A percentile compares a stretch with the other conserved stretches of the same genome.
These are phyloP conservation scores for Nemania sp. DNA, from an alignment of 2,329 filamentous ascomycete genomes.

Conservation along the genomic window DNA sequence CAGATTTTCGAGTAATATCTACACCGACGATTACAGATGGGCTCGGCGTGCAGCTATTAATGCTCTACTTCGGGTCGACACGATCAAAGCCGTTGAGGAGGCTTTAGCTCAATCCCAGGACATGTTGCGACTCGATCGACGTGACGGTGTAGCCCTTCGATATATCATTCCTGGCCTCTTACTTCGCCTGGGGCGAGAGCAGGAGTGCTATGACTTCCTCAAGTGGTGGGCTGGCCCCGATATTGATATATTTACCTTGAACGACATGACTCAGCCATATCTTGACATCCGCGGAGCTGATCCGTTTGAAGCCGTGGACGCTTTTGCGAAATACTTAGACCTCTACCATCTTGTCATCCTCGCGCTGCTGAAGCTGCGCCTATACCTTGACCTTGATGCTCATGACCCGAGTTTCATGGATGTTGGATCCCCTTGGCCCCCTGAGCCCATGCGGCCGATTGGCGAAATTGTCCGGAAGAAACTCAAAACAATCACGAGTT, in stretches of 20 bases:
- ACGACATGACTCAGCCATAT: conserved; percentile 24
- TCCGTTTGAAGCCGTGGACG: conserved; percentile 23
- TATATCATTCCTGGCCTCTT: conserved; percentile 32
- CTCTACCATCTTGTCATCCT: conserved; percentile 24
- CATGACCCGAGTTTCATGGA: conserved; percentile 12
- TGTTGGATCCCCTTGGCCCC: conserved; percentile 13
- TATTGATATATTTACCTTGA: conserved; percentile 14
- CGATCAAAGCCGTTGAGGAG: conserved; percentile 34
- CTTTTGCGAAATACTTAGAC: conserved; percentile 17
- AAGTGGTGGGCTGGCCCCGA: conserved; percentile 48
- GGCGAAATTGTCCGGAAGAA: conserved; percentile 17
- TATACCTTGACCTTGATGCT: conserved; percentile 21
- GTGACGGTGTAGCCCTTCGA: conserved; percentile 31
- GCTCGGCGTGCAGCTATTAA: conserved; percentile 37
- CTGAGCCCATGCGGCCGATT: conserved; percentile 19
- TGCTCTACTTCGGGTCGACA: conserved; percentile 38
- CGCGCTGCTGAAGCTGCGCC: conserved; percentile 25
- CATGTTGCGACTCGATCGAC: conserved; percentile 29
- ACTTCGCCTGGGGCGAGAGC: conserved; percentile 39
- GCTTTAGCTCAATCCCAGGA: conserved; percentile 26
- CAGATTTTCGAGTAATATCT: conserved; percentile 39
- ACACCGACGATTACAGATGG: conserved; percentile 44
- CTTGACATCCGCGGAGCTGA: conserved; percentile 26
- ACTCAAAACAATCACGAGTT: conserved; percentile 11
- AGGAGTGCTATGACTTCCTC: conserved; percentile 50